Conservation (phyloP, 257 asterid species). For the Dorcoceras hygrometricum region DNA sequence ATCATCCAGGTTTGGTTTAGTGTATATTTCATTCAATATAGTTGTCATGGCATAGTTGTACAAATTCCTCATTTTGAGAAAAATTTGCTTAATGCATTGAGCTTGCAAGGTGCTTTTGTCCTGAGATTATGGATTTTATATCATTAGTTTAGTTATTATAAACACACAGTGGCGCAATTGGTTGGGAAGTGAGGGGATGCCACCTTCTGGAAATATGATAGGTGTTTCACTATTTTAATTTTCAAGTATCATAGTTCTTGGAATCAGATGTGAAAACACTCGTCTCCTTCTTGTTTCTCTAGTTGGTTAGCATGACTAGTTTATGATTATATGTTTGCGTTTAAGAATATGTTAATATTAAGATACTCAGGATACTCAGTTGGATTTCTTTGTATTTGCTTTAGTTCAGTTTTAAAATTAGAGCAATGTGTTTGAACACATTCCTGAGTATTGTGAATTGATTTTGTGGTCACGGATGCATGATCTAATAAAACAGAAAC, state of each 20-base stretch:
- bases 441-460: background rate
- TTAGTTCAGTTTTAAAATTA: background rate
- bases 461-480: background rate
- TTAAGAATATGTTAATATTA: background rate
- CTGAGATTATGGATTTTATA: slow-evolving; percentile 7
- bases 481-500: background rate
- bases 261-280: background rate
- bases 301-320: background rate
- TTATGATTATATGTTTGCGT: background rate
- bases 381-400: slow-evolving; percentile 9
- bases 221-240: background rate
- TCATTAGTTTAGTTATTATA: background rate
- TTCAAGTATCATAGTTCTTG: background rate
- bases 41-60: background rate
- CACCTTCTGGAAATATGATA: background rate
- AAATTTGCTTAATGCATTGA: slow-evolving; percentile 15
- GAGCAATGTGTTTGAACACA: background rate
- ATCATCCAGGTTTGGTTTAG: slow-evolving; percentile 52
- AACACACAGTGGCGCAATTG: background rate
- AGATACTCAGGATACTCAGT: background rate
- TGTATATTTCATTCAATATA: slow-evolving; percentile 11
- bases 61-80: slow-evolving; percentile 9
- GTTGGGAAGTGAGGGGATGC: background rate
- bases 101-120: slow-evolving; percentile 1
- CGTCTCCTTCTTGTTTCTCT: background rate